These are phyloP conservation scores for Verticillium klebahnii DNA, from an alignment of 2,329 filamentous ascomycete species.

Conservation along the genomic window DNA sequence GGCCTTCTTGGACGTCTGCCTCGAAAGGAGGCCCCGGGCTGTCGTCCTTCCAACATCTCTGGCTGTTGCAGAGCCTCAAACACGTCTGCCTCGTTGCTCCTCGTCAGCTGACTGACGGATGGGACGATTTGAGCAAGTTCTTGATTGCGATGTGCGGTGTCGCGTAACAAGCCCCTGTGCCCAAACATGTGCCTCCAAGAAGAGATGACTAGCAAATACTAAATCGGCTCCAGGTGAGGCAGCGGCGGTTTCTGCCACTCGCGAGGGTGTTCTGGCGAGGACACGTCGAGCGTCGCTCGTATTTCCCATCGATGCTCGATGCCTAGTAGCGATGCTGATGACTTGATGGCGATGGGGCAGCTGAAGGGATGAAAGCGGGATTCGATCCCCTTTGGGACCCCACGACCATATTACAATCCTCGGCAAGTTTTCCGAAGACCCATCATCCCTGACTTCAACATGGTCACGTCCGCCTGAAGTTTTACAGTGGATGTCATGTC, in stretches of 20 bases:
- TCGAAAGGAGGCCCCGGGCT: not conserved
- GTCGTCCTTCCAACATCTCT: not conserved
- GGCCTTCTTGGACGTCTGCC: not conserved
- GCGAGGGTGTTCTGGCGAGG: not conserved
- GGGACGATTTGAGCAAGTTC: not conserved
- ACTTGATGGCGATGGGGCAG: not conserved
- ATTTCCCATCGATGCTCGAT: not conserved
- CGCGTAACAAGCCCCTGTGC: not conserved
- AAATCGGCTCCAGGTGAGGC: not conserved
- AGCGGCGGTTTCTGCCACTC: not conserved
- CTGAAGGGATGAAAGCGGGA: not conserved
- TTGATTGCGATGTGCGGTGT: not conserved
- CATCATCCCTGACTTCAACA: not conserved
- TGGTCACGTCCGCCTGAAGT: not conserved
- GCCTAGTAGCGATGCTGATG: not conserved
- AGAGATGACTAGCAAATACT: not conserved
- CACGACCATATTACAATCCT: not conserved
- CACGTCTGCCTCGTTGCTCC: not conserved
- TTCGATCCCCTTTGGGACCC: not conserved
- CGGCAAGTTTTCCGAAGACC: not conserved
- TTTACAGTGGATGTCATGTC: not conserved
- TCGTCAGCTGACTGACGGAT: not conserved
- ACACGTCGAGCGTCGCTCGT: not conserved
- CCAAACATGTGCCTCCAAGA: not conserved
- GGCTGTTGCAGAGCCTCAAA: not conserved